Evolutionary conservation across 2,329 filamentous ascomycete genomes (phyloP).

Genomic region (Cercospora citrullina): DNA sequence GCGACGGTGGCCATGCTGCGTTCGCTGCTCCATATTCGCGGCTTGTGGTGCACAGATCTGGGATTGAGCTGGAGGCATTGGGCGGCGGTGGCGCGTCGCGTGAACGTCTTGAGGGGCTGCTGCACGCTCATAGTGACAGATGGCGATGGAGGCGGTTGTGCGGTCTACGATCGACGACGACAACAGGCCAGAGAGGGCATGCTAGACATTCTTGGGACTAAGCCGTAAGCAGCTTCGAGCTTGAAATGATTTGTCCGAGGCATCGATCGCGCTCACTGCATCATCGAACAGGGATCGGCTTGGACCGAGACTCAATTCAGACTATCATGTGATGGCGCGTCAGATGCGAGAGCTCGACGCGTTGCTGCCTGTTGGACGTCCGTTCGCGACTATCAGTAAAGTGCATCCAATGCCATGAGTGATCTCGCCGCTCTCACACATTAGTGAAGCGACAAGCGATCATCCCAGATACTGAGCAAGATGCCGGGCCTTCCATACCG

Average conservation of each 20-base stretch:
- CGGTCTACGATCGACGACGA: background rate
- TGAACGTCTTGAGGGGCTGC: slow-evolving; percentile 33
- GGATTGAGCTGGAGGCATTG: slow-evolving; percentile 32
- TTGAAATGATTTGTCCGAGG: slow-evolving; percentile 5
- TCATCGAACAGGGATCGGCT: background rate
- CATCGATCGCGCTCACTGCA: slow-evolving; percentile 4
- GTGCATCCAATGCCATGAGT: background rate
- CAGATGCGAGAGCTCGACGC: background rate
- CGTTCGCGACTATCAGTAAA: background rate
- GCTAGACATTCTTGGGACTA: background rate
- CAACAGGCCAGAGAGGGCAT: background rate
- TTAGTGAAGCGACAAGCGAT: background rate
- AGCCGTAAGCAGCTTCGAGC: slow-evolving; percentile 8
- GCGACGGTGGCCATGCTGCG: slow-evolving; percentile 58
- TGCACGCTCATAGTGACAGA: slow-evolving; percentile 31
- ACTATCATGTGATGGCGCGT: background rate
- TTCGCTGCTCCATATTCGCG: slow-evolving; percentile 32
- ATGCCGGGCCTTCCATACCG: slow-evolving; percentile 17
- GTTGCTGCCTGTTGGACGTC: background rate
- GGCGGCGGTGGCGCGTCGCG: slow-evolving; percentile 32
- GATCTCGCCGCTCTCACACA: background rate
- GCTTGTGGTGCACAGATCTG: slow-evolving; percentile 20
- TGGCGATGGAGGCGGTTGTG: background rate
- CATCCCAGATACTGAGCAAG: background rate
- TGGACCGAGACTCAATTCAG: background rate